Evolutionary conservation across 129 eudicot species (phyloP), one percentile per base, ranked within the genome.

Genomic region (Erigeron canadensis): DNA sequence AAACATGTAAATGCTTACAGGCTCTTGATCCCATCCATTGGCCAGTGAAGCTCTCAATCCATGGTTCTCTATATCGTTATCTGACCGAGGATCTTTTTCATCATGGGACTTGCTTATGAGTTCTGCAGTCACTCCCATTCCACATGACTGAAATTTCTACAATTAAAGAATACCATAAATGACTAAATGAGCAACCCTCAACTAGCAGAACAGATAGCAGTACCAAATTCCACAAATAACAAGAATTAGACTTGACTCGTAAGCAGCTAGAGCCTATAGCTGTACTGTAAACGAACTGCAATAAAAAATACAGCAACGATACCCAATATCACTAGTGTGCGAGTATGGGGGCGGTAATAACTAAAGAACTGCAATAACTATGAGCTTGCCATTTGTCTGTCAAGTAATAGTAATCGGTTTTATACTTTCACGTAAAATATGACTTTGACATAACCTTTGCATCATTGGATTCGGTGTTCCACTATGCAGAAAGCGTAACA

Each of bases 131-230:
- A 75, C 63, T 64, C 79, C 89, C 72, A 71, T 73, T 65, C 79
- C 87, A 78, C 78, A 71, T 17, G 86, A 77, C 53, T 94, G 87
- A 75, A 85, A 77, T 72, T 84, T 84, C 95, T 86, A 72, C 73
- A 83, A 75, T 74, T 57, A 63, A 55, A 75, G 34, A 68, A 57
- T 12, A 76, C 68, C 60, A 75, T 23, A 54, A 68, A 67, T 76
- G 72, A 87, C 73, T 23, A 54, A 68, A 67, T 76, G 72, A 87
- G 71, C 45, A 17, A 73, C 81, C 63, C 45, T 43, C 22, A 48
- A 46, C 43, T 12, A 64, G 18, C 51, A 73, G 28, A 72, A 71
- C 75, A 11, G 55, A 22, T 58, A 13, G 7, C 74, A 69, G 44
- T 67, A 61, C 67, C 10, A 63, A 38, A 55, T 40, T 46, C 63